Evolutionary conservation across 1,284 basidiomycete genomes (phyloP).

Genomic region (Fomitopsis pinicola): DNA sequence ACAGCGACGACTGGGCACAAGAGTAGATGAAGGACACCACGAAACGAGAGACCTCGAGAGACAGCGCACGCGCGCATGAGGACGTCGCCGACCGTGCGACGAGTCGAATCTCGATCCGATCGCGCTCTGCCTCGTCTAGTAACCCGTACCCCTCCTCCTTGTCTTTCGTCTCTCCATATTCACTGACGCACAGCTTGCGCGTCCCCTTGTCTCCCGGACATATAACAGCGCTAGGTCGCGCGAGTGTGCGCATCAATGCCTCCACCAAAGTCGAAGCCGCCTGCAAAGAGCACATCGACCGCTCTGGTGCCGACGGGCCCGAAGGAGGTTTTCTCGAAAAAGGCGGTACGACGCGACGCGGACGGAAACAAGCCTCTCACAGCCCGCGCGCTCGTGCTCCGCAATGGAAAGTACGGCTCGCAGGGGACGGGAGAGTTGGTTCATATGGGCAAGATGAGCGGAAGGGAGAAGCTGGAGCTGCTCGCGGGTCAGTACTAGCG

Average conservation of each 20-base stretch:
- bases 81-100: too few relatives aligned
- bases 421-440: conserved; percentile 65
- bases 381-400: conserved; percentile 61
- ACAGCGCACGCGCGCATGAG: too few relatives aligned
- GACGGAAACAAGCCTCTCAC: conserved; percentile 58
- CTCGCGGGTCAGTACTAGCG: conserved; percentile 51
- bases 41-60: too few relatives aligned
- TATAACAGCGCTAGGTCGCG: neutral
- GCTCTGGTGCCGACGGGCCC: conserved; percentile 54
- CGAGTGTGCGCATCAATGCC: conserved; percentile 6
- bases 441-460: conserved; percentile 52
- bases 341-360: conserved; percentile 35
- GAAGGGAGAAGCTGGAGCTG: conserved; percentile 74
- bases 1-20: too few relatives aligned
- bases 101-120: neutral
- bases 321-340: conserved; percentile 41
- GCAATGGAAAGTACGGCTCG: conserved; percentile 69
- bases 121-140: neutral
- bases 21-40: too few relatives aligned
- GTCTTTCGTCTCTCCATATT: neutral
- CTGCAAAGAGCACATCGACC: conserved; percentile 15
- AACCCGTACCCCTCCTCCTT: neutral
- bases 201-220: neutral
- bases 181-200: neutral
- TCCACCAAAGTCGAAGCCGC: conserved; percentile 13